Percentiles rank a stretch among this genome's conserved stretches.
Evolutionary conservation across 2,329 filamentous ascomycete genomes (phyloP).

Genomic region (Periconia digitata): DNA sequence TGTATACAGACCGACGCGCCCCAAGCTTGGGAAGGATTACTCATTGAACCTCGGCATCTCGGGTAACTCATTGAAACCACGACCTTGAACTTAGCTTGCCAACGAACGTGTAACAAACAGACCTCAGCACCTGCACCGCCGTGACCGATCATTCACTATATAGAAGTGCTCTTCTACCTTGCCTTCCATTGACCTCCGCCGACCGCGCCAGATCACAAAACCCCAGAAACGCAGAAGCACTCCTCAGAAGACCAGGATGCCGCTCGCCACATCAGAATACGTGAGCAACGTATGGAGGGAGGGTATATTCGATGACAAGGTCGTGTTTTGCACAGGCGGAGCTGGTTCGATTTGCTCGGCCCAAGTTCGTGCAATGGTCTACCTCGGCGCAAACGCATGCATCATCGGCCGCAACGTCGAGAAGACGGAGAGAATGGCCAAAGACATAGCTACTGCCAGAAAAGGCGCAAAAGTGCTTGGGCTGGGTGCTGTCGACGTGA

Average conservation of each 20-base stretch:
- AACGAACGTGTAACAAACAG: not conserved
- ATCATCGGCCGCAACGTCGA: conserved; percentile 88
- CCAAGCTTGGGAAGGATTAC: not conserved
- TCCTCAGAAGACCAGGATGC: no score
- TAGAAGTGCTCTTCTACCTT: not conserved
- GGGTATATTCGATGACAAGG: conserved; percentile 84
- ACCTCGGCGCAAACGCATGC: conserved; percentile 88
- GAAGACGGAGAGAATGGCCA: conserved; percentile 81
- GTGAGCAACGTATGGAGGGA: conserved; percentile 83
- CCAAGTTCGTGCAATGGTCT: conserved; percentile 87
- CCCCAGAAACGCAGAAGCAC: no score
- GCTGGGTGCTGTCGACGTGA: conserved; percentile 74
- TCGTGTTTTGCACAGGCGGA: conserved; percentile 93
- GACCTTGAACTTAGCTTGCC: no score
- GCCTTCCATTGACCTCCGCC: no score
- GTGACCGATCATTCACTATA: not conserved
- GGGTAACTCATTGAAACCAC: not conserved
- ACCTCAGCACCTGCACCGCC: not conserved
- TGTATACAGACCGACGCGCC: not conserved
- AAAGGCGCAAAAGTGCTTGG: conserved; percentile 82
- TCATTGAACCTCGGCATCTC: not conserved
- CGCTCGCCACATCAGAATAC: conserved; percentile 71
- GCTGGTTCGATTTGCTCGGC: conserved; percentile 92
- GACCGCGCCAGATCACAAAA: no score
- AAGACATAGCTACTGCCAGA: conserved; percentile 78